Evolutionary conservation across 108 stramenopile species (phyloP).

Genomic region (Cyclostephanos tholiformis): DNA sequence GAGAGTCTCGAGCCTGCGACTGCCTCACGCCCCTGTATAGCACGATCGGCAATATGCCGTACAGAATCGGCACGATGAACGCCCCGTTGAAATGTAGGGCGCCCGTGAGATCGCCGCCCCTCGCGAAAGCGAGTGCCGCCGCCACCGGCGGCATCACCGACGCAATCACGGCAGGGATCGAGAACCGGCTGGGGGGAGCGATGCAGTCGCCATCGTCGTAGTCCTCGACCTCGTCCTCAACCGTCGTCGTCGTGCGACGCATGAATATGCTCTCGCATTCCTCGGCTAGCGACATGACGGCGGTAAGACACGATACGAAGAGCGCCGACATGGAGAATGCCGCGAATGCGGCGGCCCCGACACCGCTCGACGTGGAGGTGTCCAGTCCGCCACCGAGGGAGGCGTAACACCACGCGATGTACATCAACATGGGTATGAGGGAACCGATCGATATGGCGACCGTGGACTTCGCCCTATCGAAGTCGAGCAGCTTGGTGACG

Average conservation of each 20-base stretch:
- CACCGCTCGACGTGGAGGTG: conserved; percentile 21
- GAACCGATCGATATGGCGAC: conserved; percentile 66
- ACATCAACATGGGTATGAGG: conserved; percentile 67
- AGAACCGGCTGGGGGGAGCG: conserved; percentile 24
- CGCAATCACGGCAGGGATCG: conserved; percentile 29
- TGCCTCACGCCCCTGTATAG: conserved; percentile 23
- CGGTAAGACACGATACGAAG: conserved; percentile 61
- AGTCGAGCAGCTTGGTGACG: conserved; percentile 64
- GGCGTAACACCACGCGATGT: conserved; percentile 72
- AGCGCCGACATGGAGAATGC: conserved; percentile 63
- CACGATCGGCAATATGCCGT: conserved; percentile 34
- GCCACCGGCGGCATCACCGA: conserved; percentile 34
- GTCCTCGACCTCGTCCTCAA: conserved; percentile 1
- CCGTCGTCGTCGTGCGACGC: not conserved
- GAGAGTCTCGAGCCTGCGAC: not conserved
- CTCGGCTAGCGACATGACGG: conserved; percentile 62
- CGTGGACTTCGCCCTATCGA: conserved; percentile 59
- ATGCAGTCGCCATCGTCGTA: conserved; percentile 12
- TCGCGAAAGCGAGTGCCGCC: conserved; percentile 19
- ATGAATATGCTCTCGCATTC: conserved; percentile 56
- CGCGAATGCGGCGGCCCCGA: conserved; percentile 50
- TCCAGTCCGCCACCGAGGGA: conserved; percentile 62
- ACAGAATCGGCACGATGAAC: conserved; percentile 39
- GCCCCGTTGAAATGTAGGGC: conserved; percentile 41
- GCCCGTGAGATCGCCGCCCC: conserved; percentile 34